Evolutionary conservation across 2,329 filamentous ascomycete species (phyloP), one percentile per base, ranked within the genome.

Genomic region (Davidsoniella virescens): DNA sequence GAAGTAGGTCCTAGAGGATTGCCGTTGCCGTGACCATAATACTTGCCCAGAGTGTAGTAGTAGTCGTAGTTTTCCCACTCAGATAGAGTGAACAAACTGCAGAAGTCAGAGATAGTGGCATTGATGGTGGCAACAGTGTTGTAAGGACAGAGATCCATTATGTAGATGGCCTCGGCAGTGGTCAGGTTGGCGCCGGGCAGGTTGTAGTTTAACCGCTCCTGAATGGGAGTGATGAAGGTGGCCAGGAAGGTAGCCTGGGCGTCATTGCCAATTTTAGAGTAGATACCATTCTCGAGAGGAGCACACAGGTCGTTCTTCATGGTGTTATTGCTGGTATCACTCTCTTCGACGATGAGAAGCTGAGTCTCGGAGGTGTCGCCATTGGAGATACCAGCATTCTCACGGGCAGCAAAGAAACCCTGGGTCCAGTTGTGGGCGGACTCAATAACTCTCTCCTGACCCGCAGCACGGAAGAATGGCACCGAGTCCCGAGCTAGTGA

Each of bases 121-220:
- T 71, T 65, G 0, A 64, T 59, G 5, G 75, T 69, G 7, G 81
- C 78, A n/a, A 94, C 78, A 0, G 85, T 90, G 57, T 82, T 74
- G 65, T 87, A 94, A 0, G 88, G 81, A 59, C 88, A 95, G 54
- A 94, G 70, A 58, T 94, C 87, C 87, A 95, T 94, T 33, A 95
- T 62, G 52, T 73, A 75, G 51, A 87, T 68, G 1, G 79, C 76
- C 33, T 90, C 79, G 1, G 67, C 59, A 10, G 70, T 60, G 2
- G 73, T 75, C 40, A 94, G 62, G 54, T 82, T 77, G 4, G 75
- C 79, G 2, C 83, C 82, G 0, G 72, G 72, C 0, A 95, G 69
- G 54, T 81, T 75, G 12, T 65, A 58, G 60, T 88, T 87, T 39
- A 94, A 64, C 6, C 85, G 77, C 2, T 70, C 63, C n/a, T 73